Evolutionary conservation across 805 yeast species (phyloP), one percentile per base, ranked within the genome.

Genomic region (Metschnikowia lachancei): DNA sequence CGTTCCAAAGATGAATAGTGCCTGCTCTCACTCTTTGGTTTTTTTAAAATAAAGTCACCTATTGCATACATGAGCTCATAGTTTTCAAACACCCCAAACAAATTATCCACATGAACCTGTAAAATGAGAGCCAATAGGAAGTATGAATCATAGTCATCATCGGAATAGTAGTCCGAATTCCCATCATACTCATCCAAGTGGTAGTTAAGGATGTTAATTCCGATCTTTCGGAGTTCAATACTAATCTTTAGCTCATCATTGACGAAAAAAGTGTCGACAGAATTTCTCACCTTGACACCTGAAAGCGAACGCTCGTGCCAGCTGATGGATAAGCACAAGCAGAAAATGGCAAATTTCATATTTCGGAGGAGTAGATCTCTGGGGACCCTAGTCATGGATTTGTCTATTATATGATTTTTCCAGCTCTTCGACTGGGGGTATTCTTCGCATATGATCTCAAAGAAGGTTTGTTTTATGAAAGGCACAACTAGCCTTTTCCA

Each of bases 181-280:
- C 53, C 60, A 40, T 70, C 75, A 43, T 65, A 71, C 43, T 70
- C 70, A 52, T 73, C 77, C 33, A 72, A 51, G 52, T 72, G 77
- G 43, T 56, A 61, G 46, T 69, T 69, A 16, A 71, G 46, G n/a
- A 69, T 59, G 33, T 59, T 61, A n/a, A 68, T 59, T 30, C 65
- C 65, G 14, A 64, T 50, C 43, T 72, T 72, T 8, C 77, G 48
- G 17, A 70, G 54, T 41, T 65, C 67, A 2, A 70, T 64, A 47
- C 72, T 63, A 3, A 61, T 41, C 20, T 55, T 54, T 13, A 69
- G 46, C 49, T 55, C 62, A 6, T 57, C 58, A 45, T 63, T 63
- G 17, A 63, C 49, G 31, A 48, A 33, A 30, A 45, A 51, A 11
- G 54, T 38, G 16, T 55, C 53, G 13, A 53, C 57, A 11, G 54